phyloP scores from a whole-genome alignment of 2,329 filamentous ascomycete genomes.

The Tolypocladium pustulatum region DNA sequence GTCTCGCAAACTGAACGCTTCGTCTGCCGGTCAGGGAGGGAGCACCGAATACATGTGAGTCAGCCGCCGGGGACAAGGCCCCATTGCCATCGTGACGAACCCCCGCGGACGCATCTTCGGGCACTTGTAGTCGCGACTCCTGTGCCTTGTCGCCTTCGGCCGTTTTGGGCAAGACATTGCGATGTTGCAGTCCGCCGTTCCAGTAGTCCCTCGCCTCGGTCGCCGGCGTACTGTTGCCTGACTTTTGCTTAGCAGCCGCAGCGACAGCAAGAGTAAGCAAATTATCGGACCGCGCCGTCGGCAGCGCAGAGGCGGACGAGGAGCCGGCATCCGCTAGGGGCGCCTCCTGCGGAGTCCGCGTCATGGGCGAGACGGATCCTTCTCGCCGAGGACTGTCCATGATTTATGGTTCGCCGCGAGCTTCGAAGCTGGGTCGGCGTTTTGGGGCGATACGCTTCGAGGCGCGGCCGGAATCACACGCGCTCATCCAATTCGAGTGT shows the following conservation, averaged over 20 bases:
- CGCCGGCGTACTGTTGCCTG: not conserved
- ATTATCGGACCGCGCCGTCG: conserved; percentile 1
- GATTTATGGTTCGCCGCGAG: not conserved
- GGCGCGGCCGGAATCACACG: not conserved
- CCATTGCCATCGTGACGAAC: conserved; percentile 1
- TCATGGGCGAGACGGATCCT: conserved; percentile 9
- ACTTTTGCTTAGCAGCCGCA: not conserved
- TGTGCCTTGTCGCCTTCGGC: not conserved
- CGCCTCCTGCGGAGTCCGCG: conserved; percentile 5
- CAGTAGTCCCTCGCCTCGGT: conserved; percentile 7
- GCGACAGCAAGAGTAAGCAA: conserved; percentile 3
- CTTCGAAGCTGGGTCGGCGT: not conserved
- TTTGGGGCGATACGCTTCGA: not conserved
- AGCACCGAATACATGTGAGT: not conserved
- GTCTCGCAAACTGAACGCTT: conserved; percentile 67
- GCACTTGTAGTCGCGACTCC: not conserved
- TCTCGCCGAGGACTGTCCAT: conserved; percentile 6
- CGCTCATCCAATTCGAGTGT: not conserved
- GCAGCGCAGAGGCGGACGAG: conserved; percentile 3
- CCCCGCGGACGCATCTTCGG: not conserved
- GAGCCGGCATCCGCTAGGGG: conserved; percentile 4
- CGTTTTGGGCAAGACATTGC: conserved; percentile 1
- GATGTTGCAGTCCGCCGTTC: conserved; percentile 9
- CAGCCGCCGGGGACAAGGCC: not conserved
- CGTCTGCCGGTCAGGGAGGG: conserved; percentile 20